Conservation (phyloP, 768 basidiomycete species). For the Leucocoprinus leucothites region DNA sequence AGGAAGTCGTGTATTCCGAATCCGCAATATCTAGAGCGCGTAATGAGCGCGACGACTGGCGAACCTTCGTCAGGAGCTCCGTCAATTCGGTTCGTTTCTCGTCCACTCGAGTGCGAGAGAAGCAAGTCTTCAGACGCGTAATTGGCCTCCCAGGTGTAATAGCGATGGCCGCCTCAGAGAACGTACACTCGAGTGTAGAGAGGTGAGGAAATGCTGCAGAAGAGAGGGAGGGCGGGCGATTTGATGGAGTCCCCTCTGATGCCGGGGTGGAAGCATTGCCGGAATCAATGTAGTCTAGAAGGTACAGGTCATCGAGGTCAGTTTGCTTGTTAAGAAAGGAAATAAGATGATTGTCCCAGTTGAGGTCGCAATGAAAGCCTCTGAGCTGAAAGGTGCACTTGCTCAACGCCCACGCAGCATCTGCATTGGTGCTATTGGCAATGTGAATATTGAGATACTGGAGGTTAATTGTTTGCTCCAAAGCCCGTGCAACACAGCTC, state of each 20-base stretch:
- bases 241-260: constrained; percentile 18
- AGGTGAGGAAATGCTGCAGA: constrained; percentile 43
- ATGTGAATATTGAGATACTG: constrained; percentile 52
- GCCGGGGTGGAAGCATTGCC: constrained; percentile 20
- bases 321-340: constrained; percentile 48
- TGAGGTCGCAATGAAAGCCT: constrained; percentile 62
- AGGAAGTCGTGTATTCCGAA: constrained; percentile 50
- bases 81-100: constrained; percentile 54
- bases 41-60: constrained; percentile 39
- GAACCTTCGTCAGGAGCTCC: constrained; percentile 43
- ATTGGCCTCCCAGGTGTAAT: constrained; percentile 59
- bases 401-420: constrained; percentile 37
- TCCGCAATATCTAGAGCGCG: constrained; percentile 62
- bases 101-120: constrained; percentile 45
- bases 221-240: constrained; percentile 20
- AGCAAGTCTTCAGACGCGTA: constrained; percentile 64
- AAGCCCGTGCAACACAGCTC: constrained; percentile 44
- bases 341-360: constrained; percentile 57
- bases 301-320: constrained; percentile 46
- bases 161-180: constrained; percentile 57
- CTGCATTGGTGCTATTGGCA: constrained; percentile 31
- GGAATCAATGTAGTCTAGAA: constrained; percentile 40
- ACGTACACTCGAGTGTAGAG: constrained; percentile 61
- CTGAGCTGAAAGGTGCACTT: constrained; percentile 51
- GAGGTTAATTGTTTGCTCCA: constrained; percentile 43